Conservation (phyloP, 257 asterid species). For the Handroanthus guayacan region DNA sequence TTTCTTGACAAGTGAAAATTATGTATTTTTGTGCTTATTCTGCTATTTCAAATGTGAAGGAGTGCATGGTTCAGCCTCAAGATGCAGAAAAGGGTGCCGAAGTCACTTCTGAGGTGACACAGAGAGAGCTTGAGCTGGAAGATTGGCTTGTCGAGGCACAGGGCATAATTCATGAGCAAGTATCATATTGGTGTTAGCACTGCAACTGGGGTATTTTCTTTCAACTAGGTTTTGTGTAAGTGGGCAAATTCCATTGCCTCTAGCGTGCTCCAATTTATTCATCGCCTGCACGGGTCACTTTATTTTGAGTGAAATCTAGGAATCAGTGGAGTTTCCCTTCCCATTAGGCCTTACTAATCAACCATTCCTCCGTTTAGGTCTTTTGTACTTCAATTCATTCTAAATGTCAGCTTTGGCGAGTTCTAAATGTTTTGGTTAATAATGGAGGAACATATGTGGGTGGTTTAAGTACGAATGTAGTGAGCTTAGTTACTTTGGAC, state of each 20-base stretch:
- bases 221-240: background rate
- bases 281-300: background rate
- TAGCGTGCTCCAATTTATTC: background rate
- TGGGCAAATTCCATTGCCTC: background rate
- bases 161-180: conserved; percentile 85
- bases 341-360: background rate
- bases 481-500: no score
- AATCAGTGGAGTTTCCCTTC: background rate
- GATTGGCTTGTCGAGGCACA: conserved; percentile 82
- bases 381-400: background rate
- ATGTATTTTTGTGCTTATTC: background rate
- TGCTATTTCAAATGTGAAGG: conserved; percentile 49
- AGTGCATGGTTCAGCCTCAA: conserved; percentile 72
- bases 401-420: background rate
- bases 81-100: conserved; percentile 68
- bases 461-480: no score
- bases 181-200: conserved; percentile 24
- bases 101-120: conserved; percentile 67
- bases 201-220: conserved; percentile 5
- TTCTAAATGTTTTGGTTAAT: no score
- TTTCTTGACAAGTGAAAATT: conserved; percentile 22
- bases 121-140: conserved; percentile 81
- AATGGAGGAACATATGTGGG: no score
- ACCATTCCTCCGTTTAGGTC: background rate
- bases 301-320: background rate